Conservation (phyloP, 805 yeast genomes). For the Tetrapisispora arboricola region DNA sequence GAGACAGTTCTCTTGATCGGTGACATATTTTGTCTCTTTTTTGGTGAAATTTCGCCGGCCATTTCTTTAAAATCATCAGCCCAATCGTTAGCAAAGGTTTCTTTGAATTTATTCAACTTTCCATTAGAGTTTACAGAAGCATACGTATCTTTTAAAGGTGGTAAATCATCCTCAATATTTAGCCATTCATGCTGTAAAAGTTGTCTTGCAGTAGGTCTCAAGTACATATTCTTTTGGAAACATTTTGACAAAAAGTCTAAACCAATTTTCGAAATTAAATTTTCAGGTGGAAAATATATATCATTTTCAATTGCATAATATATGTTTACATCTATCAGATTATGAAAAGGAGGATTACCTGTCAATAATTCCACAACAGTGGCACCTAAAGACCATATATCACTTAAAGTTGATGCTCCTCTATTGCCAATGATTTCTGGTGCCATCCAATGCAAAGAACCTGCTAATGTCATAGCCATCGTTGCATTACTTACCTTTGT, state of each 20-base stretch:
- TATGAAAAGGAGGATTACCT: slow-evolving; percentile 79
- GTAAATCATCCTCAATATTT: not conserved
- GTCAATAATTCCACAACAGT: slow-evolving; percentile 80
- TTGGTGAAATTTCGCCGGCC: slow-evolving; percentile 8
- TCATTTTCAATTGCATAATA: slow-evolving; percentile 34
- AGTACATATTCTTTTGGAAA: slow-evolving; percentile 56
- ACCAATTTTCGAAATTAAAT: slow-evolving; percentile 36
- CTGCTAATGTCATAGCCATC: slow-evolving; percentile 45
- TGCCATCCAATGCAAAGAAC: slow-evolving; percentile 99
- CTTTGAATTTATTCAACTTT: slow-evolving; percentile 19
- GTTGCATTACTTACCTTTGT: slow-evolving; percentile 61
- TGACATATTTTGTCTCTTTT: slow-evolving; percentile 3
- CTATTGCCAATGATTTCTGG: slow-evolving; percentile 84
- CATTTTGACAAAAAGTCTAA: slow-evolving; percentile 62
- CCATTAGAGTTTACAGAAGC: slow-evolving; percentile 1
- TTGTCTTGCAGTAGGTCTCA: slow-evolving; percentile 53
- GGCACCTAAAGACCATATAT: slow-evolving; percentile 93
- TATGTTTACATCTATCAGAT: slow-evolving; percentile 31
- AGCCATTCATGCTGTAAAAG: slow-evolving; percentile 53
- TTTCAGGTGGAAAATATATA: slow-evolving; percentile 27
- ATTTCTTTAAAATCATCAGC: slow-evolving; percentile 23
- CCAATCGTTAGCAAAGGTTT: slow-evolving; percentile 18
- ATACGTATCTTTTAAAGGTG: not conserved
- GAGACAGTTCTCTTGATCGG: slow-evolving; percentile 2
- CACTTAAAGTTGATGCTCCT: slow-evolving; percentile 82